These are phyloP conservation scores for Phallus indusiatus DNA, from an alignment of 768 basidiomycete species.

Conservation along the genomic window DNA sequence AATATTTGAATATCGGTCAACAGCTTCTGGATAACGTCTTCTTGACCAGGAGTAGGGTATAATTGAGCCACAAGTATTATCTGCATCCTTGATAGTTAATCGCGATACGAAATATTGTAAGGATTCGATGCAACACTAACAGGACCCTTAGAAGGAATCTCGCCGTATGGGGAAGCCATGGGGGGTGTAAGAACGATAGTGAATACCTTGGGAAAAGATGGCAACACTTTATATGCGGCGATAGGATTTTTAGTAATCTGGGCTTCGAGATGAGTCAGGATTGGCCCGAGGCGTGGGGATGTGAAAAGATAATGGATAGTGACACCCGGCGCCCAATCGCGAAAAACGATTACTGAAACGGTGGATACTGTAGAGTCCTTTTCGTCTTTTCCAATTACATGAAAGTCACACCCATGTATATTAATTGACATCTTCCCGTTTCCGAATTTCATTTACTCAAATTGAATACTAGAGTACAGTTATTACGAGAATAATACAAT, in stretches of 20 bases:
- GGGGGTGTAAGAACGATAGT: not conserved
- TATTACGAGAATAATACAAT: not conserved
- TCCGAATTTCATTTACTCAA: too few relatives aligned
- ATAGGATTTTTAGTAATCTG: too few relatives aligned
- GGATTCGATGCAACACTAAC: not conserved
- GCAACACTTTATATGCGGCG: not conserved
- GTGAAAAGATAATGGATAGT: too few relatives aligned
- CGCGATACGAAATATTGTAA: too few relatives aligned
- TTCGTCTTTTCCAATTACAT: too few relatives aligned
- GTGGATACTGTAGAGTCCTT: too few relatives aligned
- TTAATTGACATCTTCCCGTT: too few relatives aligned
- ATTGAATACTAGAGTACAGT: not conserved
- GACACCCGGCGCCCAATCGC: too few relatives aligned
- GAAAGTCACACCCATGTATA: too few relatives aligned
- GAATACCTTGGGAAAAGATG: not conserved
- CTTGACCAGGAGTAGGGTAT: not conserved
- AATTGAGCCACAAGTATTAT: not conserved
- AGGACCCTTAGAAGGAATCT: not conserved
- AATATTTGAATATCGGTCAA: not conserved
- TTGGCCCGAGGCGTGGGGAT: too few relatives aligned
- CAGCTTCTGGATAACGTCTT: not conserved
- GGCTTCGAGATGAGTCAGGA: too few relatives aligned
- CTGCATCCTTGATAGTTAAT: not conserved
- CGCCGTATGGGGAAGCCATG: not conserved
- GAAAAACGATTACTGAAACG: too few relatives aligned